Base-by-base conservation (phyloP, 2,329 filamentous ascomycete species). In the Trichoderma afroharzianum region DNA sequence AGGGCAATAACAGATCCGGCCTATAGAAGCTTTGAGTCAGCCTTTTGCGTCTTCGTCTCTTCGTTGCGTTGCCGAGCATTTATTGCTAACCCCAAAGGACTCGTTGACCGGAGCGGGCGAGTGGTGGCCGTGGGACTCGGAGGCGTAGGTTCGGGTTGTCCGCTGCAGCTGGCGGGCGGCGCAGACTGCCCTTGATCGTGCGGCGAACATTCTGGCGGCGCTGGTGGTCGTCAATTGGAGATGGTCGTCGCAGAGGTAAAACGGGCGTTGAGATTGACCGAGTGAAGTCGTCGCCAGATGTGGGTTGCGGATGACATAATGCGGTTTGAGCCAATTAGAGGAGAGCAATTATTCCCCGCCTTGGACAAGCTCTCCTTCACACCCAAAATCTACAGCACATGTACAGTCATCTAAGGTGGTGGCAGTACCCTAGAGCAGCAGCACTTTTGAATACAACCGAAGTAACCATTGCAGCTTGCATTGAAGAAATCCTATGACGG, bases 1-100 rank as follows among this genome's bases (percentile, higher is more conserved):
- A 85, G 78, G 73, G 83, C 79, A 71, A 85, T 72, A 77, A 85
- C 85, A 76, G 88, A 85, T 68, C 83, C 83, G 74, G 80, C 79
- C 87, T 89, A 76, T 72, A 68, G n/a, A 43, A 43, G 3, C 9
- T n/a, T 4, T 14, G 50, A 61, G 71, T 72, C 61, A 72, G 71
- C 67, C 47, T 62, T 18, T 63, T 15, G 8, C 39, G 39, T 43
- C 39, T 43, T 43, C 28, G 50, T 14, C 12, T 14, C 12, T 39
- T 33, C 6, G 6, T 39, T 30, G n/a, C 32, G 21, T 21, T 21
- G 18, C 9, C 57, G 55, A 21, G 63, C 50, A 39, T 36, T 36
- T 21, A 55, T 83, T 59, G 24, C 87, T 72, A 88, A 90, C 88
- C 76, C 88, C 87, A 76, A 89, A 83, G 72, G 83, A 82, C 81